Conservation (phyloP, 352 stramenopile genomes). For the Thalassiosira hispida region DNA sequence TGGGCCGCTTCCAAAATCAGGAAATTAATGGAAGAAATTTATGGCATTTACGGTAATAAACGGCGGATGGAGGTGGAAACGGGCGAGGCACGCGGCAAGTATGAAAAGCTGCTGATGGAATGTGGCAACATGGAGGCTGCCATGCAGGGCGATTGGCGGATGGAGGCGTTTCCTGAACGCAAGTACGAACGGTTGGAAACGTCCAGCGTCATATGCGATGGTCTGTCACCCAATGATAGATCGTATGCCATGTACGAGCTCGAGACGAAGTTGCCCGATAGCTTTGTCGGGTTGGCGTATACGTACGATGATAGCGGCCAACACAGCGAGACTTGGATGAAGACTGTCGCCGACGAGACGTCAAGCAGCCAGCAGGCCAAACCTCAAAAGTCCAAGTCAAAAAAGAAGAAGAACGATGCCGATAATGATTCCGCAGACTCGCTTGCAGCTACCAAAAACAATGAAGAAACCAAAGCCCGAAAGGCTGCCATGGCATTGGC, state of each 20-base stretch:
- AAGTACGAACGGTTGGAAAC: constrained; percentile 73
- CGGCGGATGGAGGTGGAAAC: constrained; percentile 68
- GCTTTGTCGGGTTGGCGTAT: constrained; percentile 81
- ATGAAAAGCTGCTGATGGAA: constrained; percentile 52
- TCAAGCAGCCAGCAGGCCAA: constrained; percentile 2
- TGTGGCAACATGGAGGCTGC: constrained; percentile 75
- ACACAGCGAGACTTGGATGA: constrained; percentile 85
- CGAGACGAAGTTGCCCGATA: constrained; percentile 75
- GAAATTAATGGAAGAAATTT: constrained; percentile 74
- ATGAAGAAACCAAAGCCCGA: constrained; percentile 41
- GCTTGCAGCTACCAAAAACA: constrained; percentile 3
- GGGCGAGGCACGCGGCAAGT: constrained; percentile 66
- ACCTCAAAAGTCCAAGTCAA: constrained; percentile 43
- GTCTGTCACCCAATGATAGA: constrained; percentile 76
- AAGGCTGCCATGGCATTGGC: constrained; percentile 69
- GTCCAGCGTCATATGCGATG: constrained; percentile 77
- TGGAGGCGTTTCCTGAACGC: constrained; percentile 75
- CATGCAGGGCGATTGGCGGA: constrained; percentile 76
- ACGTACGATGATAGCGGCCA: constrained; percentile 80
- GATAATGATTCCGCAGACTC: constrained; percentile 17
- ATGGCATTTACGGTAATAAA: constrained; percentile 60
- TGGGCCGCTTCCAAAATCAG: constrained; percentile 71
- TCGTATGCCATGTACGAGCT: constrained; percentile 80
- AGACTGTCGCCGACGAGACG: constrained; percentile 72
- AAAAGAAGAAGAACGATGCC: constrained; percentile 51